phyloP scores from a whole-genome alignment of 345 rosid genomes.

The Salix udensis region DNA sequence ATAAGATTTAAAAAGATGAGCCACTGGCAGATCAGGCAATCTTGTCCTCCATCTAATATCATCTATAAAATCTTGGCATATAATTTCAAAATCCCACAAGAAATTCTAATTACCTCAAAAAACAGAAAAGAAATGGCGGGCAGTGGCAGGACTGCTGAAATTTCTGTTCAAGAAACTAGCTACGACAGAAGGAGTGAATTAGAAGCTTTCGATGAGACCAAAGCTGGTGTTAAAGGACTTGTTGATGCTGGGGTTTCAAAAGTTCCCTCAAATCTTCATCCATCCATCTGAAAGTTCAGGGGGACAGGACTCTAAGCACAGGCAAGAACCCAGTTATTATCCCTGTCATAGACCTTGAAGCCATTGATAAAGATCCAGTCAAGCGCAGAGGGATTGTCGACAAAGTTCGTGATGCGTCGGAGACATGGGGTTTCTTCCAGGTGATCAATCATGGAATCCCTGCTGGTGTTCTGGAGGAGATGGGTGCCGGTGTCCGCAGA shows the following conservation, averaged over 20 bases:
- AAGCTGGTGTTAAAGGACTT: conserved; percentile 22
- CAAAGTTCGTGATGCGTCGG: conserved; percentile 13
- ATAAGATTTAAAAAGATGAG: too few relatives aligned
- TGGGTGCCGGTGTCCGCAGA: conserved; percentile 6
- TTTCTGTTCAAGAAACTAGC: neutral
- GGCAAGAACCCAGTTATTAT: neutral
- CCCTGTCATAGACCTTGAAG: conserved; percentile 20
- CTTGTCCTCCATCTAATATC: neutral
- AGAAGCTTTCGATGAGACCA: conserved; percentile 20
- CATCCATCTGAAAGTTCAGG: neutral
- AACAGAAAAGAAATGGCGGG: neutral
- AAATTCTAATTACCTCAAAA: neutral
- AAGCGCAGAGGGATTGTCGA: conserved; percentile 14
- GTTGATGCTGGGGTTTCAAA: conserved; percentile 16
- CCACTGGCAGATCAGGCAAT: neutral
- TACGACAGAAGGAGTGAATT: conserved; percentile 2
- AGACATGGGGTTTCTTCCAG: conserved; percentile 20
- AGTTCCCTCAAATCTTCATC: conserved; percentile 18
- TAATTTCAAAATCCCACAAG: neutral
- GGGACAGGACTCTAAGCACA: neutral
- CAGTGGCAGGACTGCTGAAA: neutral
- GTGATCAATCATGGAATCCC: conserved; percentile 21
- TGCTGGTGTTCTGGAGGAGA: conserved; percentile 7
- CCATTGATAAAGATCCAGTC: neutral
- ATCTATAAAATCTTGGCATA: neutral